Evolutionary conservation across 805 yeast species (phyloP).

Genomic region (Danielozyma ontarioensis): DNA sequence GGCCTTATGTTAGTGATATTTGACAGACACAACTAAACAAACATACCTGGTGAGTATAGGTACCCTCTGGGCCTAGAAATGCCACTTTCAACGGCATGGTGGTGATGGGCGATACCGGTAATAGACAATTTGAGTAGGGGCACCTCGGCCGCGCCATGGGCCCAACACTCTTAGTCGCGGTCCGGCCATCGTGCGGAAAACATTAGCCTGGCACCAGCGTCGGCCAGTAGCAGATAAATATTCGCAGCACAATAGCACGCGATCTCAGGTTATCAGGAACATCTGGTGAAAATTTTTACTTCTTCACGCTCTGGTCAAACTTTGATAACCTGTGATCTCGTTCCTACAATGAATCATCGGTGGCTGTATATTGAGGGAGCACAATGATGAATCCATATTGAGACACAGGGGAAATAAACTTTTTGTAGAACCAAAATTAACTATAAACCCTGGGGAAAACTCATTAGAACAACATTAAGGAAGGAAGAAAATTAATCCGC

Average conservation of each 20-base stretch:
- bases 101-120: not conserved
- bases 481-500: conserved; percentile 6
- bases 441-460: not conserved
- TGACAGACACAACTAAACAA: conserved; percentile 11
- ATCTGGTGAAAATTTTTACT: too few relatives aligned
- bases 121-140: too few relatives aligned
- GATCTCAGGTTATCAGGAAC: too few relatives aligned
- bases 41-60: conserved; percentile 83
- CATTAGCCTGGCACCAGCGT: too few relatives aligned
- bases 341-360: not conserved
- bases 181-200: too few relatives aligned
- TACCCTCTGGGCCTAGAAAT: conserved; percentile 86
- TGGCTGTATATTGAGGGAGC: not conserved
- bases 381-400: not conserved
- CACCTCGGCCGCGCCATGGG: too few relatives aligned
- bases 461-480: conserved; percentile 7
- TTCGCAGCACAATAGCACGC: too few relatives aligned
- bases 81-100: conserved; percentile 42
- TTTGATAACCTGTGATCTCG: too few relatives aligned
- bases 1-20: conserved; percentile 24
- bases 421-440: not conserved
- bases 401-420: not conserved
- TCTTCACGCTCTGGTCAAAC: too few relatives aligned
- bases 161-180: too few relatives aligned
- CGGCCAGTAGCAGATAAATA: too few relatives aligned